phyloP scores from a whole-genome alignment of 2,329 filamentous ascomycete genomes.

The Penicillium sp. region DNA sequence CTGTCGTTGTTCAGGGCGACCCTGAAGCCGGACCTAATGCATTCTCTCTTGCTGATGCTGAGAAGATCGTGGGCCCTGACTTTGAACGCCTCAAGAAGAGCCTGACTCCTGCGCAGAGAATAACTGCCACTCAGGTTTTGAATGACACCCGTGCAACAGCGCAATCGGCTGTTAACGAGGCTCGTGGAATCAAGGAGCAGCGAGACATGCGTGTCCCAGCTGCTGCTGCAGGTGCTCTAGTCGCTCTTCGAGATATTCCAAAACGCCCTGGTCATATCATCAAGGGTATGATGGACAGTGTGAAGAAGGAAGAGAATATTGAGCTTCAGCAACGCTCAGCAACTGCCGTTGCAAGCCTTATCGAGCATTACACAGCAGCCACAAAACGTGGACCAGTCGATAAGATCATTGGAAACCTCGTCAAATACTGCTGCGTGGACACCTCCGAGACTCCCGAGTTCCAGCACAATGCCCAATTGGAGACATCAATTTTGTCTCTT shows the following conservation, averaged over 20 bases:
- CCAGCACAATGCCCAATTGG: conserved; percentile 74
- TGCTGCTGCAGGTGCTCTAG: conserved; percentile 80
- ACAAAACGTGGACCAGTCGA: conserved; percentile 84
- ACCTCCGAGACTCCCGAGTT: conserved; percentile 98
- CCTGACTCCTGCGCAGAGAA: conserved; percentile 83
- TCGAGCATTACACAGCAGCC: conserved; percentile 80
- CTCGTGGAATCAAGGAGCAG: conserved; percentile 73
- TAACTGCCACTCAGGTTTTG: conserved; percentile 78
- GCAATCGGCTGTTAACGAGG: conserved; percentile 72
- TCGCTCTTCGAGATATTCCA: conserved; percentile 82
- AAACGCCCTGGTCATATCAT: conserved; percentile 94
- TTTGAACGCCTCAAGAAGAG: conserved; percentile 85
- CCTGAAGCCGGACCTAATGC: conserved; percentile 86
- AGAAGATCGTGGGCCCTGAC: conserved; percentile 81
- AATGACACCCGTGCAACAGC: conserved; percentile 74
- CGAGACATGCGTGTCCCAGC: conserved; percentile 85
- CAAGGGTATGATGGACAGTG: conserved; percentile 96
- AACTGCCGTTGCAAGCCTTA: conserved; percentile 76
- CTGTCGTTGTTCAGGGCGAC: conserved; percentile 92
- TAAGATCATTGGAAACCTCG: conserved; percentile 91
- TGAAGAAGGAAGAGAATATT: conserved; percentile 90
- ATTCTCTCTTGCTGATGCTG: conserved; percentile 83
- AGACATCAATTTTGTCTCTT: conserved; percentile 81
- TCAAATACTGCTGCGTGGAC: conserved; percentile 97
- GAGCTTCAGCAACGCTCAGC: conserved; percentile 87